Conservation (phyloP, 805 yeast genomes). For the Nakazawaea siamensis region DNA sequence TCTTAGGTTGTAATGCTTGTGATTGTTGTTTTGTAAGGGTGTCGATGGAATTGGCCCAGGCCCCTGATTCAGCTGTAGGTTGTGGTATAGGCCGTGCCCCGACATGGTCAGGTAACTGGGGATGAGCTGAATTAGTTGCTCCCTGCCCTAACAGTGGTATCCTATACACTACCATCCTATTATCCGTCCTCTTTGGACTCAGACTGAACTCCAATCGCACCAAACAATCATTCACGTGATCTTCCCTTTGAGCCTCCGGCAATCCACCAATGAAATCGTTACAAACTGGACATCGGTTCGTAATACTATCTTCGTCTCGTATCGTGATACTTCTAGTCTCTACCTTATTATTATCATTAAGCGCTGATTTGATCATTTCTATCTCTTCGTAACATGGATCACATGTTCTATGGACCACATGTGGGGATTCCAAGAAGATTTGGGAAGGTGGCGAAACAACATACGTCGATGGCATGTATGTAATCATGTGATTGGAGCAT, state of each 20-base stretch:
- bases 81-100: no score
- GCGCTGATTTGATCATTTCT: slow-evolving; percentile 35
- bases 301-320: slow-evolving; percentile 20
- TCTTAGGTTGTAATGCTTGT: slow-evolving; percentile 1
- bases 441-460: slow-evolving; percentile 48
- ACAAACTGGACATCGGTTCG: slow-evolving; percentile 36
- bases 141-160: no score
- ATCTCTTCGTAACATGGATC: slow-evolving; percentile 63
- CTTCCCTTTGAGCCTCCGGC: slow-evolving; percentile 36
- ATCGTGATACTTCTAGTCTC: slow-evolving; percentile 2
- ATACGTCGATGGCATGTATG: slow-evolving; percentile 51
- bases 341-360: slow-evolving; percentile 17
- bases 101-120: no score
- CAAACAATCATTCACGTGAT: slow-evolving; percentile 68
- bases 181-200: slow-evolving; percentile 49
- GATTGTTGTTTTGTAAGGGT: not conserved
- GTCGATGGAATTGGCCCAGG: no score
- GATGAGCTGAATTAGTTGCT: not conserved
- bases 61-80: no score
- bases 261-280: slow-evolving; percentile 16
- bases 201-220: slow-evolving; percentile 52
- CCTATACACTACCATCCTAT: slow-evolving; percentile 77
- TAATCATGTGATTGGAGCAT: slow-evolving; percentile 48
- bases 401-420: slow-evolving; percentile 65
- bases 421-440: slow-evolving; percentile 38